Percentiles rank a stretch among this genome's conserved stretches.
phyloP scores from a whole-genome alignment of 2,329 filamentous ascomycete genomes.

The Xylaria sp. region DNA sequence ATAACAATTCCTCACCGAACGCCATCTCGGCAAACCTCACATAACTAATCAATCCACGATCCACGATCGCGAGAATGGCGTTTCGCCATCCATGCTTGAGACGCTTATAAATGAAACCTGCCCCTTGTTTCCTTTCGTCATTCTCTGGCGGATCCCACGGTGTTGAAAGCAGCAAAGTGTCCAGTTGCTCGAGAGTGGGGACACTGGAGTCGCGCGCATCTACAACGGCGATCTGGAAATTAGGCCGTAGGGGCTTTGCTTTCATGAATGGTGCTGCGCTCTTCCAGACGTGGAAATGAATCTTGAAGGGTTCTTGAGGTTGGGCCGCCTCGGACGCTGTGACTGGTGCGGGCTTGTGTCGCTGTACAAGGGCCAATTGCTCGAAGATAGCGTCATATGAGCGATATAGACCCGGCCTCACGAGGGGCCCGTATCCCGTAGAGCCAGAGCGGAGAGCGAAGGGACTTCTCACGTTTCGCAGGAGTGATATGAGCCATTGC shows the following conservation, averaged over 20 bases:
- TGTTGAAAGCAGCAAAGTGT: constrained; percentile 76
- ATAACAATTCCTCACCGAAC: constrained; percentile 80
- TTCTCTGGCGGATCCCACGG: constrained; percentile 72
- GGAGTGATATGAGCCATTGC: constrained; percentile 65
- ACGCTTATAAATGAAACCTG: constrained; percentile 71
- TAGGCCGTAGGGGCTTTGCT: constrained; percentile 78
- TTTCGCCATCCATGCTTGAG: constrained; percentile 87
- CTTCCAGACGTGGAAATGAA: constrained; percentile 88
- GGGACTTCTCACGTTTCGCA: constrained; percentile 42
- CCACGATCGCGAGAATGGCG: constrained; percentile 87
- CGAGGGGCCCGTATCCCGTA: constrained; percentile 64
- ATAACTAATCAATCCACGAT: constrained; percentile 90
- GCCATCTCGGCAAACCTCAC: constrained; percentile 81
- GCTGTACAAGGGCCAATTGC: constrained; percentile 77
- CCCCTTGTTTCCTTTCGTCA: constrained; percentile 59
- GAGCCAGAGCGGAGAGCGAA: constrained; percentile 43
- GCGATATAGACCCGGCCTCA: constrained; percentile 72
- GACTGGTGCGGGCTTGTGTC: constrained; percentile 66
- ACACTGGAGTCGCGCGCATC: constrained; percentile 77
- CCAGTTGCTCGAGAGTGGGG: constrained; percentile 78
- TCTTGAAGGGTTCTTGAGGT: constrained; percentile 68
- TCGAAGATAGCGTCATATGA: constrained; percentile 78
- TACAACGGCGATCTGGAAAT: constrained; percentile 86
- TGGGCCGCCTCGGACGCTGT: constrained; percentile 41
- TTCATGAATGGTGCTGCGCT: constrained; percentile 77